Evolutionary conservation across 1,284 basidiomycete species (phyloP).

Genomic region (Ganoderma multipileum): DNA sequence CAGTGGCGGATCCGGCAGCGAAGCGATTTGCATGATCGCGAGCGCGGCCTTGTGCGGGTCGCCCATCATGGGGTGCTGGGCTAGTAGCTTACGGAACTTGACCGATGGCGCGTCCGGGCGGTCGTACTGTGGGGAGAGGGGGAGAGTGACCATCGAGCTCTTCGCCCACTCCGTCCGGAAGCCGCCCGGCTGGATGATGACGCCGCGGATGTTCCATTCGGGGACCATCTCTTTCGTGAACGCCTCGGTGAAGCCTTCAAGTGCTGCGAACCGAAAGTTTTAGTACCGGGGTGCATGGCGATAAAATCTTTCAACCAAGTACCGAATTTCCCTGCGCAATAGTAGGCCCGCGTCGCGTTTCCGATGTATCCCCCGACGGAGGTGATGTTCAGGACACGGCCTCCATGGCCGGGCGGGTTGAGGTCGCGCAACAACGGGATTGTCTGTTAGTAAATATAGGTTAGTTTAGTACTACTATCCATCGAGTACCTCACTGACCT

Average conservation of each 20-base stretch:
- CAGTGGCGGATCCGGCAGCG: constrained; percentile 39
- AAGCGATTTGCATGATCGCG: constrained; percentile 33
- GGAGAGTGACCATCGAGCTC: constrained; percentile 6
- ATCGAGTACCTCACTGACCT: not conserved
- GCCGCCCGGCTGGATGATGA: constrained; percentile 26
- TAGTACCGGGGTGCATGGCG: no score
- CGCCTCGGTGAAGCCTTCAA: constrained; percentile 43
- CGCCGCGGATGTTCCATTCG: constrained; percentile 50
- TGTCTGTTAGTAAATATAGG: constrained; percentile 30
- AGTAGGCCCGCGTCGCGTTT: constrained; percentile 36
- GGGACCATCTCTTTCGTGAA: constrained; percentile 44
- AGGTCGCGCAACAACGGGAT: constrained; percentile 47
- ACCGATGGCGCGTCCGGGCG: constrained; percentile 7
- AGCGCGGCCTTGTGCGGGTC: constrained; percentile 14
- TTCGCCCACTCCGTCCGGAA: constrained; percentile 21
- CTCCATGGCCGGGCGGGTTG: constrained; percentile 42
- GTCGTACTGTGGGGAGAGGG: constrained; percentile 12
- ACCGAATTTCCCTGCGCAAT: constrained; percentile 38
- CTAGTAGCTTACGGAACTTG: constrained; percentile 5
- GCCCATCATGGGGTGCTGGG: constrained; percentile 1
- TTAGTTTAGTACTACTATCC: no score
- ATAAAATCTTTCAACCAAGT: not conserved
- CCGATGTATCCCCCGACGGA: constrained; percentile 38
- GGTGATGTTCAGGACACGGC: constrained; percentile 42
- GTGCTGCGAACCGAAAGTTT: constrained; percentile 14